Percentiles rank a stretch among this genome's conserved stretches.
Evolutionary conservation across 2,329 filamentous ascomycete species (phyloP).

Genomic region (Nemania serpens): DNA sequence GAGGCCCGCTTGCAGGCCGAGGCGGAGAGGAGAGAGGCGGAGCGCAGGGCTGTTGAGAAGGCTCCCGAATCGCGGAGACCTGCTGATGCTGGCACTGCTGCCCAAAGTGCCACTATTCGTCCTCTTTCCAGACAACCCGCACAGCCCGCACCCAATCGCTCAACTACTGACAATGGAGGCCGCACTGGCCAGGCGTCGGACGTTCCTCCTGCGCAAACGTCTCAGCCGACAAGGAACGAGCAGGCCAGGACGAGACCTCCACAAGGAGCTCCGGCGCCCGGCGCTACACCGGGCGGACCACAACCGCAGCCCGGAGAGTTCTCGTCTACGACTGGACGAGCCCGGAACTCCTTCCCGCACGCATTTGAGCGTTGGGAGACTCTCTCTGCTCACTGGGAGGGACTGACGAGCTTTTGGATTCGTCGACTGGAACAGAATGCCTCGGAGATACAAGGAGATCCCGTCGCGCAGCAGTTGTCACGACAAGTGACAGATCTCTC

Average conservation of each 20-base stretch:
- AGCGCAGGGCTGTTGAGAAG: constrained; percentile 59
- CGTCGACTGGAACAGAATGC: constrained; percentile 88
- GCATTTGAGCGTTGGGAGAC: constrained; percentile 98
- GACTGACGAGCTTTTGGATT: constrained; percentile 96
- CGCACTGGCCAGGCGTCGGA: constrained; percentile 28
- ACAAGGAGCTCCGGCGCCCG: constrained; percentile 29
- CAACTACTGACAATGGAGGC: constrained; percentile 28
- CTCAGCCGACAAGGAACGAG: constrained; percentile 34
- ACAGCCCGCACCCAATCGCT: constrained; percentile 33
- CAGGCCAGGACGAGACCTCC: constrained; percentile 29
- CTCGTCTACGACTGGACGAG: constrained; percentile 34
- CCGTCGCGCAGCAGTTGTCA: constrained; percentile 84
- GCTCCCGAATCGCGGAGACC: constrained; percentile 36
- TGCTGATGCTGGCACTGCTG: constrained; percentile 52
- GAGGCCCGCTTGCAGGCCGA: constrained; percentile 61
- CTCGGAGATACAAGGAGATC: constrained; percentile 80
- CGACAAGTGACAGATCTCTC: constrained; percentile 97
- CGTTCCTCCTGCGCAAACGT: constrained; percentile 30
- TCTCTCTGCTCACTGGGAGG: constrained; percentile 96
- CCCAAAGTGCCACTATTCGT: too few species aligned
- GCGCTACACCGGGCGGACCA: constrained; percentile 39
- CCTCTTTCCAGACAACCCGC: constrained; percentile 30
- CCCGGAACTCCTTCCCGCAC: constrained; percentile 82
- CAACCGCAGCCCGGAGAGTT: constrained; percentile 43
- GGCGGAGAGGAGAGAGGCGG: constrained; percentile 59